Evolutionary conservation across 2,329 filamentous ascomycete genomes (phyloP).

Genomic region (Ophiostoma populinum): DNA sequence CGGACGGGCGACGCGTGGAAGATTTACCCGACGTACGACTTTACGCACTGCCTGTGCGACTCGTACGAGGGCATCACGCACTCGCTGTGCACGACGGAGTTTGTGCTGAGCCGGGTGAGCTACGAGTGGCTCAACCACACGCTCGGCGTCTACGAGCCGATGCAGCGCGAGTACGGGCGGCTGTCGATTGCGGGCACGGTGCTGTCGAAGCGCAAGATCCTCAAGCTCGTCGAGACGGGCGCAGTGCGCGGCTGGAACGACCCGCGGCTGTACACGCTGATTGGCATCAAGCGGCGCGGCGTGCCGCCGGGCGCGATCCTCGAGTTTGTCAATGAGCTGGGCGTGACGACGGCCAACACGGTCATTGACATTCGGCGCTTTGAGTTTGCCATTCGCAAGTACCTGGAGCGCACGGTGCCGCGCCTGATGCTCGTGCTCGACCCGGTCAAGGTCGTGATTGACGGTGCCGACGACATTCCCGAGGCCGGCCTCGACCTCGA

Average conservation of each 20-base stretch:
- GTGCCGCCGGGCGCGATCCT: conserved; percentile 79
- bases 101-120: conserved; percentile 38
- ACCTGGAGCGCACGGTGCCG: conserved; percentile 76
- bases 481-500: conserved; percentile 39
- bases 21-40: conserved; percentile 93
- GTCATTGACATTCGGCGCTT: conserved; percentile 71
- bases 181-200: conserved; percentile 73
- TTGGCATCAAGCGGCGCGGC: conserved; percentile 67
- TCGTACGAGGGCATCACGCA: conserved; percentile 62
- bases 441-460: conserved; percentile 66
- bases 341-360: conserved; percentile 67
- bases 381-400: conserved; percentile 68
- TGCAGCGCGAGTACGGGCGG: conserved; percentile 67
- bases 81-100: conserved; percentile 67
- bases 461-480: conserved; percentile 34
- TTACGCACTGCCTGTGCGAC: conserved; percentile 80
- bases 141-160: conserved; percentile 71
- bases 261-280: conserved; percentile 74
- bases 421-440: conserved; percentile 81
- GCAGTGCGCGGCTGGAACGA: conserved; percentile 82
- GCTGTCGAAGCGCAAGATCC: conserved; percentile 71
- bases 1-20: conserved; percentile 72
- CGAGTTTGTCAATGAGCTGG: conserved; percentile 79
- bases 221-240: conserved; percentile 58
- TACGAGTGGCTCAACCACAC: conserved; percentile 81